Base-by-base conservation (phyloP, 768 basidiomycete species). In the Suillus hirtellus region DNA sequence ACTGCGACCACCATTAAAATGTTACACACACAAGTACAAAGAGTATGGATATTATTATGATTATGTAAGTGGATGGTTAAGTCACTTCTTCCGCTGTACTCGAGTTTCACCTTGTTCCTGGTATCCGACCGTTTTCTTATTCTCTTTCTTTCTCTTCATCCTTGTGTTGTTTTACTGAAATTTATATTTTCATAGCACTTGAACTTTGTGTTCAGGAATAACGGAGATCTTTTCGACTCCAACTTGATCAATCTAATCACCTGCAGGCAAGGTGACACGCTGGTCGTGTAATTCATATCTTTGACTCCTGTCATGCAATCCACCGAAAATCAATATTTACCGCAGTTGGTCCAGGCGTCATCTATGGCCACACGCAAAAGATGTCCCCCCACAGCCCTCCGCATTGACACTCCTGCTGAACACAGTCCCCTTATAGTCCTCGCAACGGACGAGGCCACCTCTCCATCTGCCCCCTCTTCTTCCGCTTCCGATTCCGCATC, bases 361-460 rank as follows among this genome's bases (percentile, higher is more conserved):
- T 63, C 71, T 65, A 75, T 79, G 76, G 77, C 50, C 50, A 52
- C 77, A 69, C 79, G 80, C 78, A 83, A 76, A 73, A 82, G 79
- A 73, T 82, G 82, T 62, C 80, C 84, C 31, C 81, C 84, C 73
- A 73, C 84, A 69, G 76, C 80, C 68, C 84, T 88, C 70, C 85
- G 82, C 77, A 86, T 89, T 73, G 76, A 84, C 70, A 81, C 85
- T 59, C 82, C 86, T 66, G 72, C 78, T 59, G 19, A 53, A 56
- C 78, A 78, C 58, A 71, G 73, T 68, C 74, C 81, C 69, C 82
- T 81, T 73, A 81, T 84, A 76, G 79, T 81, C 70, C 77, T 84
- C 70, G 79, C 80, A 63, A 69, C 77, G 63, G 77, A 77, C 69
- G 82, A 83, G 60, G 71, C 75, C 68, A 75, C 75, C 64, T 80